Evolutionary conservation across 805 yeast genomes (phyloP), one percentile per base, ranked within the genome.

Genomic region (Lipomyces anomalus): DNA sequence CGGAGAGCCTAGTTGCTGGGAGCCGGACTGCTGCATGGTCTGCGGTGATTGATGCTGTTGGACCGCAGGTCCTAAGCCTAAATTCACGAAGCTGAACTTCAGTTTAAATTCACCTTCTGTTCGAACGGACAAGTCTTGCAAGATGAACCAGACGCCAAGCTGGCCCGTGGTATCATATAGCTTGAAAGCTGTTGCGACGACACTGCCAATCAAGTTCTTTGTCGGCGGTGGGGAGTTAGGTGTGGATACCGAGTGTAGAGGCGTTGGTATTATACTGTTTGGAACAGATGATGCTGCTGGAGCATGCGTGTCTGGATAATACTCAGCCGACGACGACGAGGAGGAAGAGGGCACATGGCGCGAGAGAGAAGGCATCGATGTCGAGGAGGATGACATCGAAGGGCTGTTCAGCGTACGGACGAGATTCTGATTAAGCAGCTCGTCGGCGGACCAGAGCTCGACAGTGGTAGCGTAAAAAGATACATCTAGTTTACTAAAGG

Each of bases 31-130:
- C 30, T 26, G 30, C 13, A 9, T 9, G 9, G 30, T 9, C 13
- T 9, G 13, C 30, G 30, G 30, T 13, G 30, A 33, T 9, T 17
- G 3, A 13, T 26, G 30, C 30, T 26, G 30, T 3, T 17, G n/a
- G 52, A 43, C 17, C 22, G 13, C 34, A 3, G 21, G 17, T 16
- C 5, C 2, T 35, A 50, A 18, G 46, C 51, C 40, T 9, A 70
- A 54, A 42, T 69, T 64, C 24, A 66, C 64, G 43, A 70, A 63
- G 6, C 62, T 57, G 38, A 67, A 61, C 53, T 63, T 67, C 32
- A 70, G 60, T 44, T 58, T 67, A 61, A 65, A 70, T 20, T 65
- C 66, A 24, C 74, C 74, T 48, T 70, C 74, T 9, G 67, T 66
- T 22, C 74, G 61, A 4, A 70, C 67, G 4, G 71, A 67, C 20